Conservation (phyloP, 2,329 filamentous ascomycete species). For the Balansia obtecta region DNA sequence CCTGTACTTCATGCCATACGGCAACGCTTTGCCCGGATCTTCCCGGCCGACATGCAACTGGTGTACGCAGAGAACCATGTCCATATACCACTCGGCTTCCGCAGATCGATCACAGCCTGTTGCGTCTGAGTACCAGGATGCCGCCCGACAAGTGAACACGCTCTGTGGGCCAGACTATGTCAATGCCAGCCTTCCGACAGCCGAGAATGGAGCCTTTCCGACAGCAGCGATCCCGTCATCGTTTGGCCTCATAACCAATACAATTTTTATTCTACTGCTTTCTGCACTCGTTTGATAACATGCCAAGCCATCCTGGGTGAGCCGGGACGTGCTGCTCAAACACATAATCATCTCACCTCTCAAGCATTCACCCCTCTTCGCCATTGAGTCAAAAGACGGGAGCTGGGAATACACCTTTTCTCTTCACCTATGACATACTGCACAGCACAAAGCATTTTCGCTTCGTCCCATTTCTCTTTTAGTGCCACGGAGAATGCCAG, state of each 20-base stretch:
- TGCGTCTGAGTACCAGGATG: conserved; percentile 53
- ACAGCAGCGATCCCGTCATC: conserved; percentile 10
- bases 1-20: conserved; percentile 77
- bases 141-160: conserved; percentile 62
- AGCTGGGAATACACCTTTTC: no score
- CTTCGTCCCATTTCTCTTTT: no score
- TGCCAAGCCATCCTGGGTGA: no score
- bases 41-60: conserved; percentile 61
- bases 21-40: conserved; percentile 52
- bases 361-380: no score
- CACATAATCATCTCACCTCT: no score
- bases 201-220: conserved; percentile 10
- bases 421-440: no score
- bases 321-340: no score
- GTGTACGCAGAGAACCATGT: conserved; percentile 74
- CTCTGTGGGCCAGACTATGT: conserved; percentile 47
- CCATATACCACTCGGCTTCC: conserved; percentile 59
- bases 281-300: conserved; percentile 11
- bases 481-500: no score
- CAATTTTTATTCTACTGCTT: conserved; percentile 9
- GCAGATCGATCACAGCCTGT: conserved; percentile 54
- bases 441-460: no score
- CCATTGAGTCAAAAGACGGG: no score
- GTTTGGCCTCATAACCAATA: conserved; percentile 1
- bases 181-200: conserved; percentile 38